phyloP scores from a whole-genome alignment of 768 basidiomycete genomes.

The Podaxis sp. region DNA sequence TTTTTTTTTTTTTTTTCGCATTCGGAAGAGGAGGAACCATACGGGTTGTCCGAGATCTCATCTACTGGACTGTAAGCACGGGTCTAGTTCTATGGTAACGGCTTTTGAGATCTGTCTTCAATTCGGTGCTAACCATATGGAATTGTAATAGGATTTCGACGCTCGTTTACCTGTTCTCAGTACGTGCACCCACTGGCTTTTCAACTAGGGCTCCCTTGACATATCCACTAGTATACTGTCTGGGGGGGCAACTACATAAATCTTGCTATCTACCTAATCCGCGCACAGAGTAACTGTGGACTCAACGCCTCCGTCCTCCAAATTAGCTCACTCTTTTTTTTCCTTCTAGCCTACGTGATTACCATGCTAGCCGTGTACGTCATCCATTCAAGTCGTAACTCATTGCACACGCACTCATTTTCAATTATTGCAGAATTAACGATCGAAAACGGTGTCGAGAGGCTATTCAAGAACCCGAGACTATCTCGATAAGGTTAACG shows the following conservation, averaged over 20 bases:
- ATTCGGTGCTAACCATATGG: not conserved
- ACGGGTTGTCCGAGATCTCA: not conserved
- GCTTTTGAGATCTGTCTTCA: not conserved
- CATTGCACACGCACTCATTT: not conserved
- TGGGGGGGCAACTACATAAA: not conserved
- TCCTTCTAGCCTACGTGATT: not conserved
- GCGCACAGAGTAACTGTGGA: not conserved
- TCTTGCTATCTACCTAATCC: not conserved
- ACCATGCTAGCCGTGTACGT: not conserved
- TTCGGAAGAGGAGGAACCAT: not conserved
- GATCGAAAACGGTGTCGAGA: not conserved
- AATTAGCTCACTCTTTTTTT: no score
- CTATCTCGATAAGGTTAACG: not conserved
- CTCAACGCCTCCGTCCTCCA: not conserved
- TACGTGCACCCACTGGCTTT: not conserved
- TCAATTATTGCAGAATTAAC: not conserved
- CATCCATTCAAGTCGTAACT: not conserved
- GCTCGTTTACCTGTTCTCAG: not conserved
- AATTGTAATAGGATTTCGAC: not conserved
- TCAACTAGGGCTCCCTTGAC: not conserved
- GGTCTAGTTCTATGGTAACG: not conserved
- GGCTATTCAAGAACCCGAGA: not conserved
- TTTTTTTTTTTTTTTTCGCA: no score
- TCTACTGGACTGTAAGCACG: conserved; percentile 2
- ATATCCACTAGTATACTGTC: not conserved